Conservation (phyloP, 306 rosid species). For the Lathyrus tuberosus region DNA sequence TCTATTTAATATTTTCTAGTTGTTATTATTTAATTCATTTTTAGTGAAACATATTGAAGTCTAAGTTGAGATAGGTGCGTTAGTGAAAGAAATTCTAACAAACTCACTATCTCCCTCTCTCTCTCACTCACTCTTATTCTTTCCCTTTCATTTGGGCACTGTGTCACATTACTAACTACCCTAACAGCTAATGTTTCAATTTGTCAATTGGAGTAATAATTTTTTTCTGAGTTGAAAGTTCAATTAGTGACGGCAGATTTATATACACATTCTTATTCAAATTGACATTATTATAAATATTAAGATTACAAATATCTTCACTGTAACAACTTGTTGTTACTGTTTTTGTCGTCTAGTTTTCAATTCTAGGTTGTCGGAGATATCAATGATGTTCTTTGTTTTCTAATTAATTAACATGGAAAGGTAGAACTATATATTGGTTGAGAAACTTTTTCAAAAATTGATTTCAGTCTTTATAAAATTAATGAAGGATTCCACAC, state of each 20-base stretch:
- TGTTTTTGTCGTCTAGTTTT: conserved; percentile 53
- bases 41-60: conserved; percentile 27
- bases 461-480: conserved; percentile 25
- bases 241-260: conserved; percentile 54
- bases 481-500: conserved; percentile 21
- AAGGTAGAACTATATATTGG: conserved; percentile 25
- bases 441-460: conserved; percentile 23
- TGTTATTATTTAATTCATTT: conserved; percentile 5
- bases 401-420: conserved; percentile 25
- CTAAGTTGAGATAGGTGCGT: conserved; percentile 24
- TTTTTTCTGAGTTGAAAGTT: conserved; percentile 47
- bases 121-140: conserved; percentile 27
- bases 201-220: conserved; percentile 53
- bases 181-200: conserved; percentile 47
- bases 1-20: neutral
- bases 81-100: conserved; percentile 45
- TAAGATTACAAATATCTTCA: conserved; percentile 41
- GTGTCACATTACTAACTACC: conserved; percentile 63
- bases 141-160: conserved; percentile 54
- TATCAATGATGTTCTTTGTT: conserved; percentile 38
- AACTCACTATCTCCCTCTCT: conserved; percentile 38
- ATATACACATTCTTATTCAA: conserved; percentile 33
- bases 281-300: conserved; percentile 35
- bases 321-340: conserved; percentile 44
- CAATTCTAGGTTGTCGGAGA: conserved; percentile 62